Conservation (phyloP, 1,284 basidiomycete species). For the Abortiporus biennis region DNA sequence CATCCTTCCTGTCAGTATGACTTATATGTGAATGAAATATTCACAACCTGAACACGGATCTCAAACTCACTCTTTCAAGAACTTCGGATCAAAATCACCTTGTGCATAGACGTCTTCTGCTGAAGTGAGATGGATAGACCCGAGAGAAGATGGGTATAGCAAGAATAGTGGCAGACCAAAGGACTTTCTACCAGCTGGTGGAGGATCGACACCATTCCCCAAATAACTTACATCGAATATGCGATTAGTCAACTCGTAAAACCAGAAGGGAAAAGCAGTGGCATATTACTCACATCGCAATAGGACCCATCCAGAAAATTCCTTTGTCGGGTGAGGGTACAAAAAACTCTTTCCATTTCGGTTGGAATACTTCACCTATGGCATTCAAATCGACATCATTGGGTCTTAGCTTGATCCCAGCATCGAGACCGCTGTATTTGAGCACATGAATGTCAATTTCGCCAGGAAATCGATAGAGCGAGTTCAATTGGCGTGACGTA, state of each 20-base stretch:
- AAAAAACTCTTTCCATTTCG: constrained; percentile 63
- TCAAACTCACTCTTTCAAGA: constrained; percentile 23
- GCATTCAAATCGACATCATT: constrained; percentile 63
- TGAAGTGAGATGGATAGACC: constrained; percentile 38
- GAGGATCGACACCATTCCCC: constrained; percentile 2
- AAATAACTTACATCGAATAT: constrained; percentile 1
- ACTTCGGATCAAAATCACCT: constrained; percentile 29
- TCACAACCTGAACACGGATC: neutral
- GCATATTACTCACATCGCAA: neutral
- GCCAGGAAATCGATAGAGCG: too few species aligned
- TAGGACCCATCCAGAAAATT: constrained; percentile 33
- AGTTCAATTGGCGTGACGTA: too few species aligned
- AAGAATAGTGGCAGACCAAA: constrained; percentile 4
- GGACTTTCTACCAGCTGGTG: neutral
- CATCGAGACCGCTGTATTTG: constrained; percentile 31
- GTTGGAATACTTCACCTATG: constrained; percentile 72
- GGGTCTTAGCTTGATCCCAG: constrained; percentile 58
- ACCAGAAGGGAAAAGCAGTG: neutral
- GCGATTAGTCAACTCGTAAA: neutral
- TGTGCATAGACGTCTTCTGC: constrained; percentile 28
- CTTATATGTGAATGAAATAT: neutral
- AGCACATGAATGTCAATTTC: too few species aligned
- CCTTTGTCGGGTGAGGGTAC: constrained; percentile 75
- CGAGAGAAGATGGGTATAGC: constrained; percentile 34
- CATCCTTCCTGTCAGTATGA: constrained; percentile 35